A percentile compares a stretch with the other conserved stretches of the same genome.
phyloP scores from a whole-genome alignment of 2,329 filamentous ascomycete species.

The Arthroderma sp. region DNA sequence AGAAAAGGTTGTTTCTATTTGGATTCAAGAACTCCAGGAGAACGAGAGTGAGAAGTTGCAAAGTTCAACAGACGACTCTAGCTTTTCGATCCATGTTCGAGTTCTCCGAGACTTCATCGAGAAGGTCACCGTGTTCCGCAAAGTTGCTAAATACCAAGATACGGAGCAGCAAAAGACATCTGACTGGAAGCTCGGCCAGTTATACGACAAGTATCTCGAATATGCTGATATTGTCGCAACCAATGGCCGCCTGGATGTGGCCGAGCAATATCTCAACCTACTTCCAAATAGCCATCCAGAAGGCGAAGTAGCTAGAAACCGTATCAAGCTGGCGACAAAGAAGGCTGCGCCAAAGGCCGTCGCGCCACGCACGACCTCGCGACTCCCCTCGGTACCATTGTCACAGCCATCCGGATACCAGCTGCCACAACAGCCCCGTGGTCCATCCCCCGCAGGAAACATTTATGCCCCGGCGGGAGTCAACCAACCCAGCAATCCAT shows the following conservation, averaged over 20 bases:
- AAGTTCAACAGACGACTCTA: conserved; percentile 56
- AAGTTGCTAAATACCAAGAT: conserved; percentile 85
- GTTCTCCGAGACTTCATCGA: conserved; percentile 89
- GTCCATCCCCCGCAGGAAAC: conserved; percentile 21
- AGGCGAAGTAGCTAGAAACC: conserved; percentile 72
- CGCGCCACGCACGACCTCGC: conserved; percentile 28
- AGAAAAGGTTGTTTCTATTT: conserved; percentile 92
- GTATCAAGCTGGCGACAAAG: conserved; percentile 71
- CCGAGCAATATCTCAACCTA: conserved; percentile 82
- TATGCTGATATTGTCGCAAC: conserved; percentile 91
- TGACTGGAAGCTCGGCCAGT: conserved; percentile 74
- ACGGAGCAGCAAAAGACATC: conserved; percentile 54
- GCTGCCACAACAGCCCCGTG: conserved; percentile 12
- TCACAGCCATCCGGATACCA: conserved; percentile 22
- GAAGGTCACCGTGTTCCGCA: conserved; percentile 93
- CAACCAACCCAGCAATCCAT: conserved; percentile 17
- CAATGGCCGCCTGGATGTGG: conserved; percentile 73
- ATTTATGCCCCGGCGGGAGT: conserved; percentile 14
- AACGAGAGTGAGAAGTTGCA: conserved; percentile 63
- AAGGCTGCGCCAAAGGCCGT: conserved; percentile 37
- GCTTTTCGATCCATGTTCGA: conserved; percentile 81
- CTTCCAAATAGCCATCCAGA: conserved; percentile 72
- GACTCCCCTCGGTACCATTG: conserved; percentile 21
- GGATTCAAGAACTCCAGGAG: conserved; percentile 81
- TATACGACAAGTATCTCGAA: conserved; percentile 93